Evolutionary conservation across 768 basidiomycete genomes (phyloP).

Genomic region (Auricularia heimuer): DNA sequence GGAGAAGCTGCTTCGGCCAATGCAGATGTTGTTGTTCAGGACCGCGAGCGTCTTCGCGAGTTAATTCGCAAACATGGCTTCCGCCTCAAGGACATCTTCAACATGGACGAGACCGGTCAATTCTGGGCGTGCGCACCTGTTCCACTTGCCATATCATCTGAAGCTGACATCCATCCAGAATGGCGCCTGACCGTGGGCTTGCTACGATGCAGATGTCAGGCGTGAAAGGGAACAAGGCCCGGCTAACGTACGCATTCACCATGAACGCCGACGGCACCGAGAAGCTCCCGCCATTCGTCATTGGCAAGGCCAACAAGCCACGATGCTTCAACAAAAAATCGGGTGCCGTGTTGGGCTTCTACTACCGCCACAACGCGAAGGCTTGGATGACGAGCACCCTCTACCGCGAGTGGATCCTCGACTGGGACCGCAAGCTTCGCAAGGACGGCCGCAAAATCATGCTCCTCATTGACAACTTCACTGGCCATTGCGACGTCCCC

Average conservation of each 20-base stretch:
- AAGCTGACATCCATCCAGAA: no score
- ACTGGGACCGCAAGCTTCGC: constrained; percentile 4
- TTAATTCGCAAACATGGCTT: no score
- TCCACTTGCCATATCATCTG: no score
- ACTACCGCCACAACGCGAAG: constrained; percentile 28
- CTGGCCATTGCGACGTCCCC: constrained; percentile 3
- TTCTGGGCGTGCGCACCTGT: no score
- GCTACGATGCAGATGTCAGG: constrained; percentile 1
- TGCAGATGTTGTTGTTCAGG: neutral
- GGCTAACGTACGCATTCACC: constrained; percentile 1
- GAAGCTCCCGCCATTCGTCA: constrained; percentile 22
- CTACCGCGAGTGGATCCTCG: constrained; percentile 6
- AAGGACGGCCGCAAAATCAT: constrained; percentile 7
- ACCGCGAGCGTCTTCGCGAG: neutral
- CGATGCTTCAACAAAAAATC: constrained; percentile 21
- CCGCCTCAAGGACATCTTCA: no score
- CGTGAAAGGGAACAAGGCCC: neutral
- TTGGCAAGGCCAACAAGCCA: constrained; percentile 24
- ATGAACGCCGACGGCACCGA: constrained; percentile 18
- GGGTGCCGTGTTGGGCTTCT: neutral
- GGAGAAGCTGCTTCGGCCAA: neutral
- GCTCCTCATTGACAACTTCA: constrained; percentile 10
- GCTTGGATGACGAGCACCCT: constrained; percentile 29
- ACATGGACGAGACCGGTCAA: constrained; percentile 4
- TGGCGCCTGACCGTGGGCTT: neutral